A percentile compares a stretch with the other conserved stretches of the same genome.
phyloP scores from a whole-genome alignment of 305 asterid species.

The Solanum hybrid region DNA sequence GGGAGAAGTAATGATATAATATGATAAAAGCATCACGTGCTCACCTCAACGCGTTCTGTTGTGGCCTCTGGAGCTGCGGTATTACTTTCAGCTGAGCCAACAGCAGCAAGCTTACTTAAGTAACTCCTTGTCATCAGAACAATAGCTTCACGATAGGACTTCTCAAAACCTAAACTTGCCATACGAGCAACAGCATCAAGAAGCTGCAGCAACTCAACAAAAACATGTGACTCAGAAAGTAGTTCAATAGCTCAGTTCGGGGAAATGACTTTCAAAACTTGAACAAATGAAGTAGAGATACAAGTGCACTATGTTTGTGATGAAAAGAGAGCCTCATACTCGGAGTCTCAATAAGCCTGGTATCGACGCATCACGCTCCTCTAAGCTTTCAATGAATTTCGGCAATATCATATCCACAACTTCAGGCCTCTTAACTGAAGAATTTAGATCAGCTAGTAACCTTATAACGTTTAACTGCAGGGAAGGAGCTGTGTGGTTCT shows the following conservation, averaged over 20 bases:
- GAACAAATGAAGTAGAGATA: slow-evolving; percentile 4
- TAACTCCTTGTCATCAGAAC: slow-evolving; percentile 92
- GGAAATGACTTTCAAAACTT: background rate
- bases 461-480: slow-evolving; percentile 78
- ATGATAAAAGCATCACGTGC: slow-evolving; percentile 10
- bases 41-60: slow-evolving; percentile 95
- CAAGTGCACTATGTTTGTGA: slow-evolving; percentile 6
- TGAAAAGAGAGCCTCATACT: slow-evolving; percentile 41
- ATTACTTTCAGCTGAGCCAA: slow-evolving; percentile 85
- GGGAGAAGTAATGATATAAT: background rate
- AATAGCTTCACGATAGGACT: slow-evolving; percentile 95
- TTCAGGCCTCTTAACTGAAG: slow-evolving; percentile 76
- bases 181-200: slow-evolving; percentile 99
- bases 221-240: slow-evolving; percentile 22
- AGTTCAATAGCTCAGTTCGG: slow-evolving; percentile 8
- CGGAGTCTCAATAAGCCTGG: slow-evolving; percentile 89
- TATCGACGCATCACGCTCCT: slow-evolving; percentile 95
- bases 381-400: slow-evolving; percentile 83
- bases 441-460: slow-evolving; percentile 79
- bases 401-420: slow-evolving; percentile 95
- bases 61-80: slow-evolving; percentile 84
- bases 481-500: slow-evolving; percentile 65
- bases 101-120: slow-evolving; percentile 73
- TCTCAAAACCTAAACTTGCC: slow-evolving; percentile 98
- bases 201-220: slow-evolving; percentile 90